Conservation (phyloP, 345 rosid genomes). For the Reutealis trisperma region DNA sequence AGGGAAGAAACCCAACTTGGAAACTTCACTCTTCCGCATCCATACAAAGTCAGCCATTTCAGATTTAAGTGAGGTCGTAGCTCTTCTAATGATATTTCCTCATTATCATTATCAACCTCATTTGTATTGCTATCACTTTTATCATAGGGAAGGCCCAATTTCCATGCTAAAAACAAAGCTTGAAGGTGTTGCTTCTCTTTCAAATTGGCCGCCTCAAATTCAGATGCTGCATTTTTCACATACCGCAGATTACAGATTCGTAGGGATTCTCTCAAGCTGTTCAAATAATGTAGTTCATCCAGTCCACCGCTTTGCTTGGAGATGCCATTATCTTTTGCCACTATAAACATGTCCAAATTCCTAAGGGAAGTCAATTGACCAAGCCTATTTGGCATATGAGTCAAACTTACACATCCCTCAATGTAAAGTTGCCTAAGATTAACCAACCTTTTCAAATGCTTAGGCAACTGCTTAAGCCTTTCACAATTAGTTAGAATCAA, state of each 20-base stretch:
- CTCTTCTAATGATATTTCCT: not conserved
- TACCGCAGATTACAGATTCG: not conserved
- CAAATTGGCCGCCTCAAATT: not conserved
- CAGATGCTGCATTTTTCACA: slow-evolving; percentile 2
- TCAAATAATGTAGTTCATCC: no score
- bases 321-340: no score
- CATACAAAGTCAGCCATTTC: not conserved
- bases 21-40: not conserved
- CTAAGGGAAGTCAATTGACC: not conserved
- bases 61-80: slow-evolving; percentile 3
- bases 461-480: slow-evolving; percentile 2
- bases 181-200: not conserved
- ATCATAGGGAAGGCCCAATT: not conserved
- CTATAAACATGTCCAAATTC: no score
- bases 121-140: no score
- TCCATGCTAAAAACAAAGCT: not conserved
- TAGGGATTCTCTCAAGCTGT: no score
- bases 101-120: not conserved
- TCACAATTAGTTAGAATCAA: accelerated
- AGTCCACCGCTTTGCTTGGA: no score
- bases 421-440: slow-evolving; percentile 4
- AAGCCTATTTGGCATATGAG: slow-evolving; percentile 5
- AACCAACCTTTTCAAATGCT: not conserved
- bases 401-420: not conserved
- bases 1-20: slow-evolving; percentile 12